Evolutionary conservation across 2,329 filamentous ascomycete genomes (phyloP).

Genomic region (Didymella pinodella): DNA sequence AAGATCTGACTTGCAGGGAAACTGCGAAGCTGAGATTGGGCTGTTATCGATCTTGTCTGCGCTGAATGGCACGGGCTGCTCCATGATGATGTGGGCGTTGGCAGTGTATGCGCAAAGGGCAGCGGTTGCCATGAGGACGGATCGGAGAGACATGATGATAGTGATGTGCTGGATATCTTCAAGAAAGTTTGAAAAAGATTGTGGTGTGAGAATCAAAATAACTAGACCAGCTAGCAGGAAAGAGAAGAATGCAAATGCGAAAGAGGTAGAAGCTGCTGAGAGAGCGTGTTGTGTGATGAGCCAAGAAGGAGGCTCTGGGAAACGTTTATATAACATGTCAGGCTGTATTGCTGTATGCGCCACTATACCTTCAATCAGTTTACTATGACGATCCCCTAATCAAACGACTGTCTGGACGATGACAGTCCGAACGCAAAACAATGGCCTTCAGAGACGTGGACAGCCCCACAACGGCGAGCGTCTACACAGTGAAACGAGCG

Average conservation of each 20-base stretch:
- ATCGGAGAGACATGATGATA: slow-evolving; percentile 61
- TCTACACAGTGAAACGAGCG: slow-evolving; percentile 43
- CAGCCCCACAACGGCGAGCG: slow-evolving; percentile 41
- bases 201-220: slow-evolving; percentile 12
- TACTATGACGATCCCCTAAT: slow-evolving; percentile 43
- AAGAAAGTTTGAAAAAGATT: slow-evolving; percentile 29
- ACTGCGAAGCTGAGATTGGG: slow-evolving; percentile 71
- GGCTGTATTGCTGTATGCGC: slow-evolving; percentile 17
- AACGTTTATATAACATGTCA: slow-evolving; percentile 38
- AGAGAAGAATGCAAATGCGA: slow-evolving; percentile 22
- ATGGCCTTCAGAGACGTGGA: slow-evolving; percentile 27
- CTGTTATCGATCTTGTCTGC: slow-evolving; percentile 63
- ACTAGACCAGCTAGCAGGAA: slow-evolving; percentile 24
- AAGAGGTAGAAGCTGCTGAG: slow-evolving; percentile 29
- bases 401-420: slow-evolving; percentile 36
- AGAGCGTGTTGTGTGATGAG: slow-evolving; percentile 35
- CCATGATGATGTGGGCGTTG: slow-evolving; percentile 80
- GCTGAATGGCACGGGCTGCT: slow-evolving; percentile 69
- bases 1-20: slow-evolving; percentile 69
- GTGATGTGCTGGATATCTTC: slow-evolving; percentile 26
- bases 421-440: slow-evolving; percentile 39
- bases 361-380: slow-evolving; percentile 20
- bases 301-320: slow-evolving; percentile 18
- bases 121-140: slow-evolving; percentile 58
- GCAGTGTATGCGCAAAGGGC: slow-evolving; percentile 47